Evolutionary conservation across 2,329 filamentous ascomycete genomes (phyloP).

Genomic region (Stenocarpella maydis): DNA sequence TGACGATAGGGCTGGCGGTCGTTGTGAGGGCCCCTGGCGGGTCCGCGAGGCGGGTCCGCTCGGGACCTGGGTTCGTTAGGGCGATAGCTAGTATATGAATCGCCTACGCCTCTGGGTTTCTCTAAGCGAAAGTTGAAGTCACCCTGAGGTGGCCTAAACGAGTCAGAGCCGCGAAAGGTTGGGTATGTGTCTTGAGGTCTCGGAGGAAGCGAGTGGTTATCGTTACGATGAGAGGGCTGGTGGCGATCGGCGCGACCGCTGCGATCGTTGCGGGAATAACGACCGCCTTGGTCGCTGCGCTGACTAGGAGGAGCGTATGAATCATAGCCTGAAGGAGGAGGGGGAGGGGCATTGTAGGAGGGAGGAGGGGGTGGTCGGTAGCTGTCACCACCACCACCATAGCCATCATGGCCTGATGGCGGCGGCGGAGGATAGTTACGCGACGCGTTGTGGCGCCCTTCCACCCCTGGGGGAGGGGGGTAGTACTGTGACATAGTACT

Average conservation of each 20-base stretch:
- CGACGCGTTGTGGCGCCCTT: conserved; percentile 28
- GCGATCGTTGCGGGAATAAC: conserved; percentile 26
- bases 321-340: conserved; percentile 34
- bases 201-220: conserved; percentile 20
- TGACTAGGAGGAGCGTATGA: conserved; percentile 21
- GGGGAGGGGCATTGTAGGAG: conserved; percentile 24
- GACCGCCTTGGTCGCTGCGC: conserved; percentile 30
- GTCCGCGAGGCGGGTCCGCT: conserved; percentile 32
- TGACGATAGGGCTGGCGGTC: background rate
- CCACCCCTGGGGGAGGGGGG: conserved; percentile 34
- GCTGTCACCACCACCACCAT: conserved; percentile 19
- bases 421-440: conserved; percentile 23
- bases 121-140: conserved; percentile 66
- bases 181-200: conserved; percentile 20
- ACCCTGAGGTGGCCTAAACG: conserved; percentile 50
- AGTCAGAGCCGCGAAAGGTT: conserved; percentile 28
- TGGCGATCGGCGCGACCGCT: conserved; percentile 33
- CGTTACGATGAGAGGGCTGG: conserved; percentile 28
- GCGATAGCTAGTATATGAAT: conserved; percentile 46
- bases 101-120: conserved; percentile 58
- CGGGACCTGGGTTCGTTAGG: conserved; percentile 37
- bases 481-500: conserved; percentile 34
- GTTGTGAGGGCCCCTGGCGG: conserved; percentile 14
- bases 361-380: conserved; percentile 32
- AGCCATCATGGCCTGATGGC: conserved; percentile 5